Percentiles rank a stretch among this genome's conserved stretches.
phyloP scores from a whole-genome alignment of 768 basidiomycete genomes.

The Neoboletus subvelutipes region DNA sequence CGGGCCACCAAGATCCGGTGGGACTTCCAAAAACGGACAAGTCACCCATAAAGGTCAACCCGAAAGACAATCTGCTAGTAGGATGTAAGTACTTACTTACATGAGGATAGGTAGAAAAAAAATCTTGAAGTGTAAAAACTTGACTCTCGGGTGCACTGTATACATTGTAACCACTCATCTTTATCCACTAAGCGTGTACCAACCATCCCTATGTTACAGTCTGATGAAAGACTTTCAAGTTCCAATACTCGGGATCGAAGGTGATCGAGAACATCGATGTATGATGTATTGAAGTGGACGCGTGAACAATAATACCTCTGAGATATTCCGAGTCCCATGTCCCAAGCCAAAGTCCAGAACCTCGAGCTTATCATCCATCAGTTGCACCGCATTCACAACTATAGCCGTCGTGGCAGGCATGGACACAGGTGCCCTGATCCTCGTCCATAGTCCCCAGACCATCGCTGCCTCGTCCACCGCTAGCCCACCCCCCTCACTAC shows the following conservation, averaged over 20 bases:
- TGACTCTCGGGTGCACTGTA: background rate
- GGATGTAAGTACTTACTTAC: no score
- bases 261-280: background rate
- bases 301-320: no score
- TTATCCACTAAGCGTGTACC: background rate
- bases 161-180: background rate
- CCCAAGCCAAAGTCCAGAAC: background rate
- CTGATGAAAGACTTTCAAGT: background rate
- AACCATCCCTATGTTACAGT: background rate
- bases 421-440: slow-evolving; percentile 26
- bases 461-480: slow-evolving; percentile 33
- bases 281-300: background rate
- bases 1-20: background rate
- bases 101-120: background rate
- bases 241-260: background rate
- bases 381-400: background rate
- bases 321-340: background rate
- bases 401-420: background rate
- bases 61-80: background rate
- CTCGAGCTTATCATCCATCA: slow-evolving; percentile 1
- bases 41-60: background rate
- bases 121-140: background rate
- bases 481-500: slow-evolving; percentile 29
- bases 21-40: slow-evolving; percentile 8
- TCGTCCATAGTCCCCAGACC: slow-evolving; percentile 35